These are phyloP conservation scores for Mortierella sp. DNA, from an alignment of 371 early-diverging fungal species.

Conservation along the genomic window DNA sequence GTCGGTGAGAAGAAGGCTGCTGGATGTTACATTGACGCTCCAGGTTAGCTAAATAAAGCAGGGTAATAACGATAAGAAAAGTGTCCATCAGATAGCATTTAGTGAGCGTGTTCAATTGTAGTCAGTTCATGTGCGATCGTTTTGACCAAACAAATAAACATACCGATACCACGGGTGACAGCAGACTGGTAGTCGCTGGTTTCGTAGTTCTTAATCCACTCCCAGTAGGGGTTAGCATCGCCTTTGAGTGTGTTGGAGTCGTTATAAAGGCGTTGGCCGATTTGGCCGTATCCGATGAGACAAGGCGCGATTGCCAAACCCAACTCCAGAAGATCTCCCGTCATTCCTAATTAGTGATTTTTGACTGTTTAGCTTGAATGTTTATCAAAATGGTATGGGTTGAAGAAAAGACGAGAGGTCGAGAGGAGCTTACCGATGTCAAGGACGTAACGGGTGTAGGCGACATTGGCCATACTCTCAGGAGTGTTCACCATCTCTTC, in stretches of 20 bases:
- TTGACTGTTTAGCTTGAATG: neutral
- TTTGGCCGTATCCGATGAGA: constrained; percentile 86
- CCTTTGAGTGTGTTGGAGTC: constrained; percentile 77
- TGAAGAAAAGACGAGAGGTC: neutral
- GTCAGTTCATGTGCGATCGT: no score
- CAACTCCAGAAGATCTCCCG: constrained; percentile 84
- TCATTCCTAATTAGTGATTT: constrained; percentile 54
- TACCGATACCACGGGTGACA: constrained; percentile 72
- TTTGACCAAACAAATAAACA: neutral
- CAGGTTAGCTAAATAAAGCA: constrained; percentile 58
- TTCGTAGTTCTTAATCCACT: constrained; percentile 85
- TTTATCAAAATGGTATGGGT: neutral
- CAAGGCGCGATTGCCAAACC: constrained; percentile 87
- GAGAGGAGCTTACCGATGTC: constrained; percentile 69
- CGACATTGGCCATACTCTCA: constrained; percentile 82
- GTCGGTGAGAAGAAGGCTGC: constrained; percentile 67
- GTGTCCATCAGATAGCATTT: no score
- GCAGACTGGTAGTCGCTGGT: constrained; percentile 76
- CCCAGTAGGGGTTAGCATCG: constrained; percentile 86
- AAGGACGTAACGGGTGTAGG: constrained; percentile 87
- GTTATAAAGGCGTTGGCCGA: constrained; percentile 74
- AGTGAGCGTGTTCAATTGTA: no score
- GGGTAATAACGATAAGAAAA: neutral
- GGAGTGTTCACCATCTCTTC: constrained; percentile 76
- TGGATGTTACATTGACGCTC: constrained; percentile 65